Percentiles rank a stretch among this genome's conserved stretches.
These are phyloP conservation scores for Poa pratensis DNA, from an alignment of 176 grass and related monocot species.

Conservation along the genomic window DNA sequence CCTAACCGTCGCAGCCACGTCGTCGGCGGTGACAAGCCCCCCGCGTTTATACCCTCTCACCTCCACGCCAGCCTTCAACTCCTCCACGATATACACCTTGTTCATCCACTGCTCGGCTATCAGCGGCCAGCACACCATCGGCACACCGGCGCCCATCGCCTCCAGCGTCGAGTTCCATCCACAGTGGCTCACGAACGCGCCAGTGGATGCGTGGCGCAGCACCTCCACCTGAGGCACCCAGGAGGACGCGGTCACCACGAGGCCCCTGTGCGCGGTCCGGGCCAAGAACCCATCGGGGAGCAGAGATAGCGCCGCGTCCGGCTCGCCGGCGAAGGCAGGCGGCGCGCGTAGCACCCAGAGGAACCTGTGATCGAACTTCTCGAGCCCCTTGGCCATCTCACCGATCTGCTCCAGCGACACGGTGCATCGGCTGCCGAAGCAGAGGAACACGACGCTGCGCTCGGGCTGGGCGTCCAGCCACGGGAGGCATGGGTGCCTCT, in stretches of 20 bases:
- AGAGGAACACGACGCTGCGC: conserved; percentile 9
- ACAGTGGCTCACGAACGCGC: conserved; percentile 2
- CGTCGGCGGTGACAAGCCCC: neutral
- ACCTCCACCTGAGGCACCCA: conserved; percentile 46
- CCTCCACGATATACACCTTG: conserved; percentile 33
- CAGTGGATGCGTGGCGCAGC: conserved; percentile 19
- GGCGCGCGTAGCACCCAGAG: conserved; percentile 41
- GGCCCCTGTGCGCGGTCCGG: neutral
- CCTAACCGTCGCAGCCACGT: neutral
- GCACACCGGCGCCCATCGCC: neutral
- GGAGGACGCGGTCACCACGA: conserved; percentile 32
- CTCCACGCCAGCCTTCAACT: conserved; percentile 21
- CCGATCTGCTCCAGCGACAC: conserved; percentile 31
- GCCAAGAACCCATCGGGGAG: conserved; percentile 46
- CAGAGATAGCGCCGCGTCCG: neutral
- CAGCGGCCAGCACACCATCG: conserved; percentile 37
- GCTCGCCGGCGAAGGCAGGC: neutral
- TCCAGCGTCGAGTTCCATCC: conserved; percentile 22
- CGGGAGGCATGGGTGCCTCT: conserved; percentile 43
- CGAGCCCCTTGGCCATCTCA: conserved; percentile 40
- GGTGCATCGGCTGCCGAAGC: conserved; percentile 21
- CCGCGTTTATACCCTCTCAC: neutral
- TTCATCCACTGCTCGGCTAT: conserved; percentile 33
- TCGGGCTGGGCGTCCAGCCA: neutral
- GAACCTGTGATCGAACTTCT: conserved; percentile 40